Conservation (phyloP, 2,329 filamentous ascomycete species). For the Claviceps monticola region DNA sequence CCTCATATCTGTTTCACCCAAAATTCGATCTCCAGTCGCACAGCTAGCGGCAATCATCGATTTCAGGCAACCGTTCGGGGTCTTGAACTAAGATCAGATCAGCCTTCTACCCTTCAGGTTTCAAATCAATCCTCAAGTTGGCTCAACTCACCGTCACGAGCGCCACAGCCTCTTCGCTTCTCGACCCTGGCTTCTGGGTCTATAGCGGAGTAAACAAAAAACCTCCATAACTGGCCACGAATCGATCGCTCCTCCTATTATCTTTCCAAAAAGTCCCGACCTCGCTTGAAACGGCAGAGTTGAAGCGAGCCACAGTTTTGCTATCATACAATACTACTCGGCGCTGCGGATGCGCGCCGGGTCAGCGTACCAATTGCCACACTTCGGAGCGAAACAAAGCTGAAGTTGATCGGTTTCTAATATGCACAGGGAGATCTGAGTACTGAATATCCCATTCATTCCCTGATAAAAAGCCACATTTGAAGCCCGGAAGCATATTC, state of each 20-base stretch:
- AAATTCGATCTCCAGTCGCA: background rate
- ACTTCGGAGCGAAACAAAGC: background rate
- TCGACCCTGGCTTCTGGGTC: slow-evolving; percentile 87
- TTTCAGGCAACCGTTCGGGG: background rate
- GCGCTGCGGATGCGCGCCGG: slow-evolving; percentile 24
- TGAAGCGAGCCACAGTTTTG: slow-evolving; percentile 14
- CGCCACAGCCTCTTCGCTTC: slow-evolving; percentile 72
- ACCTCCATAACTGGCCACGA: slow-evolving; percentile 67
- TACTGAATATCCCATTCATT: slow-evolving; percentile 14
- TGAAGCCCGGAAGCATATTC: background rate
- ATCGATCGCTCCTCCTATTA: background rate
- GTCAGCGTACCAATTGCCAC: slow-evolving; percentile 6
- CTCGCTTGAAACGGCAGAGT: background rate
- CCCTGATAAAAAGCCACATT: background rate
- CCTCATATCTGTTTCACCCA: background rate
- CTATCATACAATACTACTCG: slow-evolving; percentile 17
- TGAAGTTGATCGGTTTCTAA: background rate
- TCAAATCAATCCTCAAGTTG: slow-evolving; percentile 76
- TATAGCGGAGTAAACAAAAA: slow-evolving; percentile 94
- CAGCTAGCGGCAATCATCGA: background rate
- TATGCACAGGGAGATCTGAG: slow-evolving; percentile 9
- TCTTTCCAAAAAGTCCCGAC: background rate
- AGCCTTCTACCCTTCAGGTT: background rate
- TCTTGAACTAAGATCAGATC: background rate
- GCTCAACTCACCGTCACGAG: slow-evolving; percentile 62